Percentiles rank a stretch among this genome's conserved stretches.
phyloP scores from a whole-genome alignment of 2,329 filamentous ascomycete genomes.

The Diaporthe helianthi region DNA sequence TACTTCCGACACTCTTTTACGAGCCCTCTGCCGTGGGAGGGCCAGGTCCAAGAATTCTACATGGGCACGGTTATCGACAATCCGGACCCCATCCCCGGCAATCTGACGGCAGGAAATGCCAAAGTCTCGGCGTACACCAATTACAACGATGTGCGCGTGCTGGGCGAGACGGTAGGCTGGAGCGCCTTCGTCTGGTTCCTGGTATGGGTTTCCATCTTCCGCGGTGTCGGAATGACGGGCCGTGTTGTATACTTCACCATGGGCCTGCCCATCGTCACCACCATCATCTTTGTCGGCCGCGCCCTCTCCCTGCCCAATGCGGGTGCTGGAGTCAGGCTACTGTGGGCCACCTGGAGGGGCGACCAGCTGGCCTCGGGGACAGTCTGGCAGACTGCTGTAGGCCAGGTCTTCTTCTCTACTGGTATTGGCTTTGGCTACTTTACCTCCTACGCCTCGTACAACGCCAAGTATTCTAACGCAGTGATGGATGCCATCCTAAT shows the following conservation, averaged over 20 bases:
- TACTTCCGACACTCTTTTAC: slow-evolving; percentile 64
- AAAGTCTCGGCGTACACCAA: slow-evolving; percentile 51
- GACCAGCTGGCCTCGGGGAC: slow-evolving; percentile 56
- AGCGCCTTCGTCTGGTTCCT: slow-evolving; percentile 65
- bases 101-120: slow-evolving; percentile 46
- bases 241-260: slow-evolving; percentile 69
- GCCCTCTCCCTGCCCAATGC: slow-evolving; percentile 62
- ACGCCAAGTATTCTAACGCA: slow-evolving; percentile 63
- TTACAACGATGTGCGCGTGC: slow-evolving; percentile 54
- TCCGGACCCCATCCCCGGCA: slow-evolving; percentile 49
- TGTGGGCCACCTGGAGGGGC: slow-evolving; percentile 55
- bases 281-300: slow-evolving; percentile 62
- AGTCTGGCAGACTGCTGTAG: slow-evolving; percentile 66
- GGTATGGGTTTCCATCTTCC: slow-evolving; percentile 66
- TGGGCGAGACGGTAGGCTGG: slow-evolving; percentile 66
- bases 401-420: slow-evolving; percentile 67
- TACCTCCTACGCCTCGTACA: slow-evolving; percentile 65
- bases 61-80: slow-evolving; percentile 56
- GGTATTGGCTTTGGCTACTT: slow-evolving; percentile 67
- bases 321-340: slow-evolving; percentile 56
- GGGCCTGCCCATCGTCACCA: slow-evolving; percentile 64
- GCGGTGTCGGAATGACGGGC: slow-evolving; percentile 63
- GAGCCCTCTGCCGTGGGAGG: slow-evolving; percentile 61
- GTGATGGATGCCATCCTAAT: slow-evolving; percentile 66
- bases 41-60: slow-evolving; percentile 57